These are phyloP conservation scores for Sporothrix humicola DNA, from an alignment of 2,329 filamentous ascomycete genomes.

Conservation along the genomic window DNA sequence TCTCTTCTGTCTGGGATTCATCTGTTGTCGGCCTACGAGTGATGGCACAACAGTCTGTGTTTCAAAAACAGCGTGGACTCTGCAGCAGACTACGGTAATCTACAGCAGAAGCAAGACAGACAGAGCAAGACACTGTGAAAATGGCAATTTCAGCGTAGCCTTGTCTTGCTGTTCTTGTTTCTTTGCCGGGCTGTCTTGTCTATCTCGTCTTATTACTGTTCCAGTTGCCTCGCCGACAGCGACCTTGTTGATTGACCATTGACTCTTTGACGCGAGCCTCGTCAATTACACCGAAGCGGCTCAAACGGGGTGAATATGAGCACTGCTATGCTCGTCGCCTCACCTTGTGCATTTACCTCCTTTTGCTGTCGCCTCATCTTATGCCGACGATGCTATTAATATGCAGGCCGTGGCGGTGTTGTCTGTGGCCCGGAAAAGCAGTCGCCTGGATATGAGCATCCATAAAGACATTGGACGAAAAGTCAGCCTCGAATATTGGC, in stretches of 20 bases:
- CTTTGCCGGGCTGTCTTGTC: neutral
- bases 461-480: neutral
- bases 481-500: neutral
- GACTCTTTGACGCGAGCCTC: too few relatives aligned
- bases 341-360: neutral
- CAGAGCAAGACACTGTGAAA: neutral
- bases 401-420: slow-evolving; percentile 2
- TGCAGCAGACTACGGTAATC: too few relatives aligned
- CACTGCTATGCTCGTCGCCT: neutral
- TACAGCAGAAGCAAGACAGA: neutral
- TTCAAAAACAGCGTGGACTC: neutral
- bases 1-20: slow-evolving; percentile 9
- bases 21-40: neutral
- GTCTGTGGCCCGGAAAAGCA: slow-evolving; percentile 16
- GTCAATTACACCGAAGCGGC: neutral
- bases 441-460: neutral
- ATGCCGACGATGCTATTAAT: slow-evolving; percentile 27
- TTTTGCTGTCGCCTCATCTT: slow-evolving; percentile 9
- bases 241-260: neutral
- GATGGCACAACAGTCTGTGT: neutral
- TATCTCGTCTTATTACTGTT: neutral
- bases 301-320: neutral
- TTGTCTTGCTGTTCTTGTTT: neutral
- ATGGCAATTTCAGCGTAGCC: neutral
- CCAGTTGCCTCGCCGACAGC: slow-evolving; percentile 16